These are phyloP conservation scores for Ascochyta pisi DNA, from an alignment of 2,329 filamentous ascomycete genomes.

Conservation along the genomic window DNA sequence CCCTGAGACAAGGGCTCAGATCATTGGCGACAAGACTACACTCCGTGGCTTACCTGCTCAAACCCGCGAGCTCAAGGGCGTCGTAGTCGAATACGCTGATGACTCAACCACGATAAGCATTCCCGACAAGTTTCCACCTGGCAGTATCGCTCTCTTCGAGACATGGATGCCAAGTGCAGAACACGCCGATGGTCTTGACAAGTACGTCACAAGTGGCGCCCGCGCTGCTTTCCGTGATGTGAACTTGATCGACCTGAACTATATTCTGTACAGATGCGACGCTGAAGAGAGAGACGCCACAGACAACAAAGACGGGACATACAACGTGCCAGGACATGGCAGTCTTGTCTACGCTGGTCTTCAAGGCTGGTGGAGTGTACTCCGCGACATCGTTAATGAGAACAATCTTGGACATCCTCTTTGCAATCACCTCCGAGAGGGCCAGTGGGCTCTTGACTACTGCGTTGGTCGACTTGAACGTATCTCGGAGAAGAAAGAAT, in stretches of 20 bases:
- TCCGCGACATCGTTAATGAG: constrained; percentile 82
- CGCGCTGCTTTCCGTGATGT: constrained; percentile 78
- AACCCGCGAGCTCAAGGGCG: constrained; percentile 75
- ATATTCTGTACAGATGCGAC: constrained; percentile 88
- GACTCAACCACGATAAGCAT: constrained; percentile 81
- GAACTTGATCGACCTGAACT: constrained; percentile 85
- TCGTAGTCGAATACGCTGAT: constrained; percentile 73
- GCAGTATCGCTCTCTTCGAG: constrained; percentile 93
- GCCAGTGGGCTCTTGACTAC: constrained; percentile 92
- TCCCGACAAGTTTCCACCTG: constrained; percentile 84
- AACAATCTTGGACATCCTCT: constrained; percentile 94
- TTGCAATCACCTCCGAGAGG: constrained; percentile 89
- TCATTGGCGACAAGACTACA: constrained; percentile 71
- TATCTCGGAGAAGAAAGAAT: constrained; percentile 68
- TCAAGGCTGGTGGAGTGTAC: constrained; percentile 97
- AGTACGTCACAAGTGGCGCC: constrained; percentile 82
- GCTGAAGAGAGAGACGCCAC: constrained; percentile 85
- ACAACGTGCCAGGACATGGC: constrained; percentile 83
- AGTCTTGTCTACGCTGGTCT: constrained; percentile 91
- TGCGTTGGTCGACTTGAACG: constrained; percentile 79
- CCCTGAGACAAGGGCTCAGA: constrained; percentile 69
- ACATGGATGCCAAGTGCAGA: constrained; percentile 93
- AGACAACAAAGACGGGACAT: constrained; percentile 82
- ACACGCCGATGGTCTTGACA: constrained; percentile 82
- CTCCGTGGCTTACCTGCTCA: constrained; percentile 85